Base-by-base conservation (phyloP, 2,329 filamentous ascomycete species). In the Epichloe sylvatica region DNA sequence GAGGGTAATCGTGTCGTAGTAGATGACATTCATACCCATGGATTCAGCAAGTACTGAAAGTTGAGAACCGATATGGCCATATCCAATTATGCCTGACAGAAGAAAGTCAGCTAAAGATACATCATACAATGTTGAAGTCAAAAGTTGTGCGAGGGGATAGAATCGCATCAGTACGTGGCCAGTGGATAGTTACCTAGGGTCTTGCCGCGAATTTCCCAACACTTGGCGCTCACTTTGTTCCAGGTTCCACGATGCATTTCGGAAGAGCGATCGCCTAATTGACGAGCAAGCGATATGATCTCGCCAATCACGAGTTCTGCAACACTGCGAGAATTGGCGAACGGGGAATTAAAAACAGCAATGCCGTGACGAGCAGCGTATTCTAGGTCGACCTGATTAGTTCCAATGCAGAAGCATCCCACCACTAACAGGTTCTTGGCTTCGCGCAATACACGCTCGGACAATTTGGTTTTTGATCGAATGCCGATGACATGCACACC, bases 361-460 rank as follows among this genome's bases (percentile, higher is more conserved):
- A 97, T 95, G 57, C 92, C 89, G 63, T 86, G 80, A 57, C 77
- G 76, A 45, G 88, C 88, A 33, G 89, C 88, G 63, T 81, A 91
- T 53, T 87, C 78, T 52, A 94, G 80, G 64, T 94, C 84, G 56
- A 95, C 89, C 67, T 94, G 89, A 71, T 94, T 97, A 51, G 92
- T 98, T 56, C 92, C 92, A 60, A 98, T 98, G 68, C 92, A 98
- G 77, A 98, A 98, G 73, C 92, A 98, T 53, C 92, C 92, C 59
- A 97, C 81, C 54, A 96, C 92, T 52, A 97, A 84, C 49, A 98
- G 77, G 66, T 96, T 94, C 72, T 90, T 94, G 49, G 92, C 92
- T 65, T 94, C 83, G 50, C 80, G 77, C 53, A 98, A 77, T 30
- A 98, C 86, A 61, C 82, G 83, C 54, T 85, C 83, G 8, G 82